These are phyloP conservation scores for Aureobasidium sp. DNA, from an alignment of 2,329 filamentous ascomycete genomes.

Conservation along the genomic window DNA sequence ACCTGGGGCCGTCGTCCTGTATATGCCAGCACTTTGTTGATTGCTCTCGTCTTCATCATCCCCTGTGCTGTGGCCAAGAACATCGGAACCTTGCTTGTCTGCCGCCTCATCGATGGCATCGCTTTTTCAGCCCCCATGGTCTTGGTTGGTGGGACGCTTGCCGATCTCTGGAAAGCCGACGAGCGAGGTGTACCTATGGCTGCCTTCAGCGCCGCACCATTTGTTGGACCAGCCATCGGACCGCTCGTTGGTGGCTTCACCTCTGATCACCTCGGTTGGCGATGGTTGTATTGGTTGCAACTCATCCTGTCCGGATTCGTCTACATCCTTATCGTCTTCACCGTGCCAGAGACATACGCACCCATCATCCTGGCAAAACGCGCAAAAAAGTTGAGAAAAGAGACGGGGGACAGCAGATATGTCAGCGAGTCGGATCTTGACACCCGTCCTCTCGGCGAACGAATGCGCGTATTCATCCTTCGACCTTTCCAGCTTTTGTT, in stretches of 20 bases:
- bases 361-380: constrained; percentile 65
- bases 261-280: constrained; percentile 62
- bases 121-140: constrained; percentile 84
- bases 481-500: constrained; percentile 83
- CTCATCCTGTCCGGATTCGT: constrained; percentile 64
- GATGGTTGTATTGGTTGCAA: constrained; percentile 84
- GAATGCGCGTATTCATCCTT: constrained; percentile 66
- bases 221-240: constrained; percentile 64
- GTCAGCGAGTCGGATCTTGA: constrained; percentile 80
- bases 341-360: constrained; percentile 84
- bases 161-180: constrained; percentile 77
- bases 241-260: constrained; percentile 68
- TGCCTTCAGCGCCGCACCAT: constrained; percentile 74
- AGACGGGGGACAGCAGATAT: constrained; percentile 59
- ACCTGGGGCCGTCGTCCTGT: constrained; percentile 65
- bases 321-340: constrained; percentile 74
- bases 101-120: constrained; percentile 71
- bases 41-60: constrained; percentile 73
- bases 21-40: constrained; percentile 59
- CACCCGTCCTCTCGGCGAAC: constrained; percentile 57
- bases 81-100: constrained; percentile 68
- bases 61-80: constrained; percentile 72
- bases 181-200: constrained; percentile 84
- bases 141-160: constrained; percentile 72
- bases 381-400: constrained; percentile 63